Conservation (phyloP, 306 rosid genomes). For the Dalbergia cultrata region DNA sequence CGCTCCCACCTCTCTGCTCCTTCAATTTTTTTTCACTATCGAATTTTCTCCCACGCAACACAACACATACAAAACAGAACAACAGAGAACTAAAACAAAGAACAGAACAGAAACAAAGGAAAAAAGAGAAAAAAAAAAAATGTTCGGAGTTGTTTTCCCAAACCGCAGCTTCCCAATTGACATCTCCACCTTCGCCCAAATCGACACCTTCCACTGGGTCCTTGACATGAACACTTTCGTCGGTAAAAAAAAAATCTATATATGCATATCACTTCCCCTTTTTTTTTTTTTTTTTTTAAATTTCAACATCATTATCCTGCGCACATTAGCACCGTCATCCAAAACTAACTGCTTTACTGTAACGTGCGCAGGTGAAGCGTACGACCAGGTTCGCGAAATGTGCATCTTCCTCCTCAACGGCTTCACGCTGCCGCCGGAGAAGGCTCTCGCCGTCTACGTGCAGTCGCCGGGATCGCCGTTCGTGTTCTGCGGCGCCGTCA, state of each 20-base stretch:
- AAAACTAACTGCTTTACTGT: background rate
- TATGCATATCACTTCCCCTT: background rate
- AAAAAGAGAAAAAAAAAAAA: conserved; percentile 17
- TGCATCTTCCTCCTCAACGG: conserved; percentile 84
- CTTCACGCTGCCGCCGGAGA: conserved; percentile 90
- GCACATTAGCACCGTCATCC: background rate
- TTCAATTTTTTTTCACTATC: background rate
- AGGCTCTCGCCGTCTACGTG: conserved; percentile 87
- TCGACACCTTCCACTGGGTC: conserved; percentile 91
- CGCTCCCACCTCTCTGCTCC: background rate
- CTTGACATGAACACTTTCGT: conserved; percentile 93
- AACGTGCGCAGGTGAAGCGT: conserved; percentile 76
- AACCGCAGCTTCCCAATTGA: conserved; percentile 95
- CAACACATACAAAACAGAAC: too few species aligned
- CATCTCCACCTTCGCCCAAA: conserved; percentile 86
- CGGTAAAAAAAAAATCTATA: conserved; percentile 65
- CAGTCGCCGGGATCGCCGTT: conserved; percentile 91
- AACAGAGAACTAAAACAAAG: background rate
- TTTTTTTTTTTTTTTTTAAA: background rate
- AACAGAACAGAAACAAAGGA: background rate
- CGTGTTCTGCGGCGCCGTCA: conserved; percentile 81
- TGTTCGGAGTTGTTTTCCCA: conserved; percentile 96
- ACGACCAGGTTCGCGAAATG: conserved; percentile 77
- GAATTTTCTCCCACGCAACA: background rate
- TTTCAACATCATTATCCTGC: background rate